Conservation (phyloP, 495 filamentous ascomycete genomes). For the Penicillium odoratum region DNA sequence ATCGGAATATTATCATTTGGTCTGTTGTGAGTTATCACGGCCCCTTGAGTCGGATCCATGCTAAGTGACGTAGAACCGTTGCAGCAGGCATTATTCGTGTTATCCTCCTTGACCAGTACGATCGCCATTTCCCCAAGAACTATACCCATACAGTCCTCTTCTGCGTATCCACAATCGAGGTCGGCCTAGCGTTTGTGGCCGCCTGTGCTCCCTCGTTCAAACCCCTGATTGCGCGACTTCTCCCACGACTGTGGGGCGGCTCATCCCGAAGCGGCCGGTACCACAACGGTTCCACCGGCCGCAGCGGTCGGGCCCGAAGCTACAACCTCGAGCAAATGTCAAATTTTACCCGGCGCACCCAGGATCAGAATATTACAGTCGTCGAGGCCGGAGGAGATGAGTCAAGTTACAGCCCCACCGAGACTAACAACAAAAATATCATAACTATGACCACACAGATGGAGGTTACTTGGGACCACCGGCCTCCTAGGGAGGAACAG, state of each 20-base stretch:
- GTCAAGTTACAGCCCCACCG: background rate
- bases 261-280: constrained; percentile 7
- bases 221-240: constrained; percentile 13
- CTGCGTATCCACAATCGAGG: constrained; percentile 49
- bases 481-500: background rate
- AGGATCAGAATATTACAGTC: background rate
- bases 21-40: constrained; percentile 26
- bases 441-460: constrained; percentile 11
- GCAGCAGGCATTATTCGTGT: constrained; percentile 31
- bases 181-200: constrained; percentile 49
- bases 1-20: constrained; percentile 39
- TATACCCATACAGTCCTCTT: constrained; percentile 41
- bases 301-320: constrained; percentile 7
- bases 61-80: constrained; percentile 37
- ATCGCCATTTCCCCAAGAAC: constrained; percentile 15
- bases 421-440: background rate
- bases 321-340: constrained; percentile 13
- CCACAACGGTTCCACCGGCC: constrained; percentile 10
- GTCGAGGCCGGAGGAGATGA: background rate
- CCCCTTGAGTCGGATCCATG: background rate
- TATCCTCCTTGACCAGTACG: constrained; percentile 17
- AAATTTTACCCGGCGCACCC: background rate
- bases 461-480: constrained; percentile 8
- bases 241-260: constrained; percentile 16
- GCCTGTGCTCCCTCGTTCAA: constrained; percentile 34